These are phyloP conservation scores for Rhizopogon salebrosus DNA, from an alignment of 768 basidiomycete species.

Conservation along the genomic window DNA sequence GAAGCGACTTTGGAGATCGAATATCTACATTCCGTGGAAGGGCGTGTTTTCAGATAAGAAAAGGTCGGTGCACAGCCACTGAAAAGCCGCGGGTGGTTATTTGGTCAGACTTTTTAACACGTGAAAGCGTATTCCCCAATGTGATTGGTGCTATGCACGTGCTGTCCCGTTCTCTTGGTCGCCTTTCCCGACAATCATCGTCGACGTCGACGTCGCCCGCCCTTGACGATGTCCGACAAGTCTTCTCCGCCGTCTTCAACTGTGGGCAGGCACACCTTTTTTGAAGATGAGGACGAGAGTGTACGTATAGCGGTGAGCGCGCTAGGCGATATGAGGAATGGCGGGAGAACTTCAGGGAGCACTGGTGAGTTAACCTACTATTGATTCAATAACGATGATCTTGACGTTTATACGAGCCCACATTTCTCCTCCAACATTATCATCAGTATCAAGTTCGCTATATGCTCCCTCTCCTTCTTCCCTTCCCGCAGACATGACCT, in stretches of 20 bases:
- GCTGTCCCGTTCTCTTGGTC: not conserved
- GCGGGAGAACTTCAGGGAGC: conserved; percentile 16
- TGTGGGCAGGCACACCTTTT: conserved; percentile 7
- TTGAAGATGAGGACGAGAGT: conserved; percentile 64
- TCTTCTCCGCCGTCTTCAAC: conserved; percentile 11
- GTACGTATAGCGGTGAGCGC: conserved; percentile 76
- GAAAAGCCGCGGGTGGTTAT: not conserved
- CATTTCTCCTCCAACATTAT: conserved; percentile 3
- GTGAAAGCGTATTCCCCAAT: conserved; percentile 16
- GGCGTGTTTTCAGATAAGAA: too few relatives aligned
- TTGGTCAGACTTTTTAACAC: conserved; percentile 11
- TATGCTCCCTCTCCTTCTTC: conserved; percentile 12
- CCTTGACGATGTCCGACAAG: conserved; percentile 10
- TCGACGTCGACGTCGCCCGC: too few relatives aligned
- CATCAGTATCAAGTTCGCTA: conserved; percentile 8
- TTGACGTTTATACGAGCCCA: not conserved
- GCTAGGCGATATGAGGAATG: conserved; percentile 72
- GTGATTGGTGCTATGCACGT: conserved; percentile 8
- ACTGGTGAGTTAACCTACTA: conserved; percentile 9
- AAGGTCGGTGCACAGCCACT: not conserved
- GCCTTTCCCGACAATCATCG: conserved; percentile 1
- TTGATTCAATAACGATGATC: not conserved
- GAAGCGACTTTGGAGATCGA: too few relatives aligned
- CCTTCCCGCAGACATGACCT: conserved; percentile 6
- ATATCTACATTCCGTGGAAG: too few relatives aligned